These are phyloP conservation scores for Purshia tridentata DNA, from an alignment of 306 rosid genomes.

Conservation along the genomic window DNA sequence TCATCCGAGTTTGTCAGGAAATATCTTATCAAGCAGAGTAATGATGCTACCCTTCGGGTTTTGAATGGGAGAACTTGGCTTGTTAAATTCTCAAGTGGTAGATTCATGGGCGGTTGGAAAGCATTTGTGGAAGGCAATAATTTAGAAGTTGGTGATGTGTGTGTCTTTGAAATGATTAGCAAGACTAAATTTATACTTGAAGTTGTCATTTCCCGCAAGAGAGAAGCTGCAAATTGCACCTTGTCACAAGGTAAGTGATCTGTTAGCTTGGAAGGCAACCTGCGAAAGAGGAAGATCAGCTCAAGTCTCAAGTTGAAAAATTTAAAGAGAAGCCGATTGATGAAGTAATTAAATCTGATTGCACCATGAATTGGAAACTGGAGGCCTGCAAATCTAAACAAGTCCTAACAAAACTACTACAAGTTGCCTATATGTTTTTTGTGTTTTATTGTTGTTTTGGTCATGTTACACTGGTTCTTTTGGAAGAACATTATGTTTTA, in stretches of 20 bases:
- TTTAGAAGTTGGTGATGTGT: slow-evolving; percentile 19
- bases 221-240: not conserved
- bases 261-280: not conserved
- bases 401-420: too few relatives aligned
- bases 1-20: not conserved
- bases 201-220: not conserved
- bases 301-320: too few relatives aligned
- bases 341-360: not conserved
- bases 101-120: slow-evolving; percentile 10
- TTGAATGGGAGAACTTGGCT: slow-evolving; percentile 12
- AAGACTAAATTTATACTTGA: not conserved
- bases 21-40: not conserved
- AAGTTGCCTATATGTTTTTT: too few relatives aligned
- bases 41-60: slow-evolving; percentile 9
- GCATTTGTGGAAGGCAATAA: slow-evolving; percentile 20
- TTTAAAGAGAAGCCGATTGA: not conserved
- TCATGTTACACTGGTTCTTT: too few relatives aligned
- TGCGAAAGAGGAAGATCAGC: not conserved
- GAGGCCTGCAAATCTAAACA: too few relatives aligned
- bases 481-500: too few relatives aligned
- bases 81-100: not conserved
- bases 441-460: too few relatives aligned
- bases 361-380: too few relatives aligned
- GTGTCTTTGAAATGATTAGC: slow-evolving; percentile 9
- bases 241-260: not conserved